phyloP scores from a whole-genome alignment of 169 alveolate species.

The Neospora caninum region DNA sequence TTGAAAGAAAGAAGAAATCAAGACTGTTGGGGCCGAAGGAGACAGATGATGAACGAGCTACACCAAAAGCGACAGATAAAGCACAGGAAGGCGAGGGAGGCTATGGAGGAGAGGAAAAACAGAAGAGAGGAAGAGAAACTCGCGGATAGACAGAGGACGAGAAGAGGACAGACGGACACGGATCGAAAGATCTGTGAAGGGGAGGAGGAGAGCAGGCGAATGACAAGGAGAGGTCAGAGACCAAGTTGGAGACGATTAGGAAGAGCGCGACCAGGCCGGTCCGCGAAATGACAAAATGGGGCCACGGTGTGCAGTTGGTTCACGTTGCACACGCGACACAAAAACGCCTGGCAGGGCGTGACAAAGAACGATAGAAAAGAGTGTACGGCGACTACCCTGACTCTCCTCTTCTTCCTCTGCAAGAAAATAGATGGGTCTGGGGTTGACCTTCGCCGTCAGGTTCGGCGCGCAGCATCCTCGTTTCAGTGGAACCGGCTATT shows the following conservation, averaged over 20 bases:
- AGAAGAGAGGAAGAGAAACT: background rate
- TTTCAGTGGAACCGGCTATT: too few species aligned
- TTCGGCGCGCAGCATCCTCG: too few species aligned
- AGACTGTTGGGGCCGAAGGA: background rate
- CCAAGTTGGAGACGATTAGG: background rate
- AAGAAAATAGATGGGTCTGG: too few species aligned
- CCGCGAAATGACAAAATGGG: too few species aligned
- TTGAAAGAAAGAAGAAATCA: background rate
- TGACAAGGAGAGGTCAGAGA: background rate
- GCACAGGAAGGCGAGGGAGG: background rate
- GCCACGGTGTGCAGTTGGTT: too few species aligned
- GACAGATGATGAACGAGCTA: background rate
- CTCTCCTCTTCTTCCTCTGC: too few species aligned
- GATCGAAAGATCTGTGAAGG: background rate
- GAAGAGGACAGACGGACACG: background rate
- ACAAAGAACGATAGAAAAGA: too few species aligned
- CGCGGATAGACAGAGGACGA: background rate
- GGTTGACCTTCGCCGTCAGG: too few species aligned
- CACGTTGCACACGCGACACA: too few species aligned
- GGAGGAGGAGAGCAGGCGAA: background rate
- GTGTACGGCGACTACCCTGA: too few species aligned
- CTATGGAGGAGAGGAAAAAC: background rate
- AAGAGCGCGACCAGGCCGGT: background rate
- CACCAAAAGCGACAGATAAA: background rate
- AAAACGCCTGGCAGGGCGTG: too few species aligned